Conservation (phyloP, 2,329 filamentous ascomycete species). For the Epichloe typhina region DNA sequence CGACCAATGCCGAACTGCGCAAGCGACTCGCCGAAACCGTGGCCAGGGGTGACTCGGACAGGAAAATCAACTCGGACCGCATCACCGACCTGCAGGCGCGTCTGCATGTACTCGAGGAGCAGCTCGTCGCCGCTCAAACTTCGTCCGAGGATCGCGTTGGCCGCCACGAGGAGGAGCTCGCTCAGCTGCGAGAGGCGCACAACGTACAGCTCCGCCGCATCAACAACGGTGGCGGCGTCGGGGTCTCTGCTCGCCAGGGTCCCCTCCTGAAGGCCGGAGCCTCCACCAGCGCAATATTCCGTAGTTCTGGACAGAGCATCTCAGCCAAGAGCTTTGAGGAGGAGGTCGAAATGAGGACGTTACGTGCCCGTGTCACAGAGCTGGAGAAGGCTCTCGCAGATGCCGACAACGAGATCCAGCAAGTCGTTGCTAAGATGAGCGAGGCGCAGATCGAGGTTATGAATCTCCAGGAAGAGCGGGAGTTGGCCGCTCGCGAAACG, state of each 20-base stretch:
- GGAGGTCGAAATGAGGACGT: slow-evolving; percentile 57
- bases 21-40: slow-evolving; percentile 68
- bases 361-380: slow-evolving; percentile 69
- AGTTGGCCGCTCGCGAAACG: slow-evolving; percentile 61
- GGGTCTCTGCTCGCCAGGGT: slow-evolving; percentile 19
- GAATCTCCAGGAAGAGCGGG: slow-evolving; percentile 61
- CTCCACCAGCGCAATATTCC: slow-evolving; percentile 19
- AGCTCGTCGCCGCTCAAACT: slow-evolving; percentile 69
- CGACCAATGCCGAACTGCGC: slow-evolving; percentile 64
- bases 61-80: slow-evolving; percentile 63
- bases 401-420: slow-evolving; percentile 64
- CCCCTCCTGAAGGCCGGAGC: slow-evolving; percentile 21
- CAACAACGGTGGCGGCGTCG: slow-evolving; percentile 31
- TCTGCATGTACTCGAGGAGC: slow-evolving; percentile 72
- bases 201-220: slow-evolving; percentile 65
- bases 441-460: slow-evolving; percentile 71
- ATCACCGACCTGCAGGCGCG: slow-evolving; percentile 75
- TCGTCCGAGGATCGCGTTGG: slow-evolving; percentile 73
- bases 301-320: slow-evolving; percentile 29
- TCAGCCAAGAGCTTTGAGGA: slow-evolving; percentile 57
- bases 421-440: slow-evolving; percentile 70
- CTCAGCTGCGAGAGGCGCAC: slow-evolving; percentile 61
- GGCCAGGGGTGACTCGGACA: slow-evolving; percentile 69
- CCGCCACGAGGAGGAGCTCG: slow-evolving; percentile 77
- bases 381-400: slow-evolving; percentile 58